Percentiles rank a stretch among this genome's conserved stretches.
Evolutionary conservation across 1,284 basidiomycete species (phyloP).

Genomic region (Ceratobasidium sp.): DNA sequence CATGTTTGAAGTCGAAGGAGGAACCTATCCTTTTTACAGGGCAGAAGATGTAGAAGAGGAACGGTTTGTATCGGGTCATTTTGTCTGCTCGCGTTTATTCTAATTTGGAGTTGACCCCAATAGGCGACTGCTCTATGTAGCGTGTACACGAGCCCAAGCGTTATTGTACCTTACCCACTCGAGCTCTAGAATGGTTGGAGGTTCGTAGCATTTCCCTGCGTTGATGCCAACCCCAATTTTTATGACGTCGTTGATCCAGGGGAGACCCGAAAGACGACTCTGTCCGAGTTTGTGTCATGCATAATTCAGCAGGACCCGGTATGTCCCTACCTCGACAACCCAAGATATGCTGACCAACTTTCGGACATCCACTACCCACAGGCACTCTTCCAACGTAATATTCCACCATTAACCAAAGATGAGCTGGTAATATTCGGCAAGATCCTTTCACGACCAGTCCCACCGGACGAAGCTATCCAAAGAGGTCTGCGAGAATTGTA

Average conservation of each 20-base stretch:
- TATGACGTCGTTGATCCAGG: constrained; percentile 5
- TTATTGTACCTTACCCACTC: constrained; percentile 71
- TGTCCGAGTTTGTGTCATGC: constrained; percentile 30
- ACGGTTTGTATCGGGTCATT: constrained; percentile 56
- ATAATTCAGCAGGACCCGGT: constrained; percentile 26
- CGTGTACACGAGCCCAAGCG: constrained; percentile 84
- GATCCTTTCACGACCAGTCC: constrained; percentile 29
- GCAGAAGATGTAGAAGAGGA: constrained; percentile 83
- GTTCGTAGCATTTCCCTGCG: constrained; percentile 7
- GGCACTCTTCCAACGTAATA: constrained; percentile 38
- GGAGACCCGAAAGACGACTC: constrained; percentile 32
- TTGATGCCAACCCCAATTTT: not conserved
- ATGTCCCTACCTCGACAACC: too few species aligned
- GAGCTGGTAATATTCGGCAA: constrained; percentile 35
- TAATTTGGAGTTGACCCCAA: not conserved
- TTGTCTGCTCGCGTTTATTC: not conserved
- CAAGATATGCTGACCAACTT: too few species aligned
- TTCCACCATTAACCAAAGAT: constrained; percentile 36
- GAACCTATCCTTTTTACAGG: constrained; percentile 79
- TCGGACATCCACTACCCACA: too few species aligned
- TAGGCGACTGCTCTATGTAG: constrained; percentile 85
- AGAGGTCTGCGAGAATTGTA: constrained; percentile 34
- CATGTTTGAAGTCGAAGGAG: constrained; percentile 47
- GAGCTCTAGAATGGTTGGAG: constrained; percentile 44
- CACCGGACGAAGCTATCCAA: constrained; percentile 18